Evolutionary conservation across 177 flowering plant genomes (phyloP).

Genomic region (Viscum album): DNA sequence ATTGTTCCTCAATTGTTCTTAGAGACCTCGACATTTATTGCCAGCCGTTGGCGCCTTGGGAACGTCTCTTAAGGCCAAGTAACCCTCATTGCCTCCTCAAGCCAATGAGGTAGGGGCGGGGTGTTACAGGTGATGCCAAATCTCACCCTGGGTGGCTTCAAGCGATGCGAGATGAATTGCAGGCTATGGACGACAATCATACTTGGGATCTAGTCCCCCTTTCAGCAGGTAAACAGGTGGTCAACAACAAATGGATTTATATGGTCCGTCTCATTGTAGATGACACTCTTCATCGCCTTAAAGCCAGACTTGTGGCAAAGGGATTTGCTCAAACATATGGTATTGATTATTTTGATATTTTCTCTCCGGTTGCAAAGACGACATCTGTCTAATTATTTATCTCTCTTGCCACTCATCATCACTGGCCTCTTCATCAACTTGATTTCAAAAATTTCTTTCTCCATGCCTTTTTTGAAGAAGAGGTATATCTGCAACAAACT

Average conservation of each 20-base stretch:
- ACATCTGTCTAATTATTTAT: not conserved
- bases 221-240: not conserved
- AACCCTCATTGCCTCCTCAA: too few relatives aligned
- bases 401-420: not conserved
- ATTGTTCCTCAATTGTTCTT: too few relatives aligned
- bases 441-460: not conserved
- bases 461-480: not conserved
- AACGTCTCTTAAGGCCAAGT: too few relatives aligned
- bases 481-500: not conserved
- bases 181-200: not conserved
- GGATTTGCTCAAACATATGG: not conserved
- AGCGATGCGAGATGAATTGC: not conserved
- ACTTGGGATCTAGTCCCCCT: not conserved
- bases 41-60: too few relatives aligned
- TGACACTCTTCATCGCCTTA: not conserved
- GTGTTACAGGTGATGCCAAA: too few relatives aligned
- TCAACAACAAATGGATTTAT: not conserved
- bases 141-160: too few relatives aligned
- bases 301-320: not conserved
- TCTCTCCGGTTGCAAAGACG: not conserved
- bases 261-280: not conserved
- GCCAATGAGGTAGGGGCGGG: too few relatives aligned
- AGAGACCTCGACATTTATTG: too few relatives aligned
- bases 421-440: not conserved
- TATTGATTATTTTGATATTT: not conserved